Percentiles rank a stretch among this genome's conserved stretches.
Evolutionary conservation across 2,329 filamentous ascomycete genomes (phyloP).

Genomic region (Microascus cirrosus): DNA sequence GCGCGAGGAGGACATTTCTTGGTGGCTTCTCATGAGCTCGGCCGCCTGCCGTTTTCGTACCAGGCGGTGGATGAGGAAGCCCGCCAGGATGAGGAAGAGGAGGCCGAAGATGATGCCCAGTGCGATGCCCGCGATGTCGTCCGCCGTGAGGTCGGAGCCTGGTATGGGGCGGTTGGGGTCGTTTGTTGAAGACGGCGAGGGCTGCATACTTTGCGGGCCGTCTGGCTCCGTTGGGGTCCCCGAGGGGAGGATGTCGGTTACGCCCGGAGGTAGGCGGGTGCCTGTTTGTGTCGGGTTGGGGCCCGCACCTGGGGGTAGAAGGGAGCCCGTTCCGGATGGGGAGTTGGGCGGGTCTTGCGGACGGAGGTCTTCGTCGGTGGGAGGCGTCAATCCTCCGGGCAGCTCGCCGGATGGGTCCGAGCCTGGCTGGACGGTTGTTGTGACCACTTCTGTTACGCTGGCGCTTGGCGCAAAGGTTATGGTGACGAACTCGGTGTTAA

Average conservation of each 20-base stretch:
- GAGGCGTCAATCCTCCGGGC: neutral
- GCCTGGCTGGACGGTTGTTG: neutral
- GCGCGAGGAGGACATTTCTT: constrained; percentile 1
- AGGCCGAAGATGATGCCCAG: constrained; percentile 13
- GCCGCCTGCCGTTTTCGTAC: constrained; percentile 7
- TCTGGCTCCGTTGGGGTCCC: neutral
- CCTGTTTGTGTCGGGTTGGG: neutral
- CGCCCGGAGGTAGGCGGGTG: neutral
- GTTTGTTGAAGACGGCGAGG: neutral
- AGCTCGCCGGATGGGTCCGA: neutral
- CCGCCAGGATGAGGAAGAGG: constrained; percentile 11
- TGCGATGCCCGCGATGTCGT: constrained; percentile 16
- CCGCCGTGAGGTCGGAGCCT: constrained; percentile 10
- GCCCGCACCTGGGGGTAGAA: too few relatives aligned
- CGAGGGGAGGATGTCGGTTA: neutral
- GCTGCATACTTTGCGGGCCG: constrained; percentile 1
- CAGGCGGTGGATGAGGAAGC: constrained; percentile 11
- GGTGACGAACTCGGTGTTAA: constrained; percentile 8
- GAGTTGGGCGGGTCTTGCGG: too few relatives aligned
- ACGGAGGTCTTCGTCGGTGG: neutral
- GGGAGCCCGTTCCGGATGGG: too few relatives aligned
- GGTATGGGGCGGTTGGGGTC: neutral
- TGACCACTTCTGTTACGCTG: constrained; percentile 7
- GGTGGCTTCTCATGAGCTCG: constrained; percentile 4
- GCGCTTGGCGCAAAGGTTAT: constrained; percentile 7